Evolutionary conservation across 1,139 yeast species (phyloP).

Genomic region (Yamadazyma triangularis): DNA sequence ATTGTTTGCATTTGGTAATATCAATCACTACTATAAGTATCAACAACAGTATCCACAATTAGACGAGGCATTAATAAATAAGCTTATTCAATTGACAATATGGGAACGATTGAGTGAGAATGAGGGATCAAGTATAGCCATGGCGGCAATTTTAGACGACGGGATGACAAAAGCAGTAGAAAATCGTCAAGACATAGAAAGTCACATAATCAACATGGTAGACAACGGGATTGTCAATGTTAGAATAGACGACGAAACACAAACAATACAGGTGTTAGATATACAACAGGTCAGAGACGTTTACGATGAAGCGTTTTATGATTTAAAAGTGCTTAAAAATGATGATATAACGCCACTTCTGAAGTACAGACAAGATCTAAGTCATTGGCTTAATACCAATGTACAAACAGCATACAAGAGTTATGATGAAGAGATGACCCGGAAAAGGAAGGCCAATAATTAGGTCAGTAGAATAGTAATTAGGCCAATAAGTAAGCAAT

Average conservation of each 20-base stretch:
- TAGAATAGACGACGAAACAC: constrained; percentile 24
- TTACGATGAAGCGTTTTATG: constrained; percentile 19
- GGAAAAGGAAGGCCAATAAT: constrained; percentile 7
- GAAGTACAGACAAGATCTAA: constrained; percentile 3
- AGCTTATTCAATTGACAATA: constrained; percentile 27
- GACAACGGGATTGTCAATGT: constrained; percentile 21
- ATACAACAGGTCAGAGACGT: constrained; percentile 25
- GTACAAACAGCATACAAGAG: constrained; percentile 2
- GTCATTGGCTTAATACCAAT: constrained; percentile 5
- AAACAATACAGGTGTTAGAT: constrained; percentile 15
- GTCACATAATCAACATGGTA: constrained; percentile 13
- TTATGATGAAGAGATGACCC: background rate
- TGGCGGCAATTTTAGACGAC: constrained; percentile 11
- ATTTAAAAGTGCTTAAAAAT: constrained; percentile 18
- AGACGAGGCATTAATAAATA: constrained; percentile 12
- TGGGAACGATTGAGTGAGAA: constrained; percentile 10
- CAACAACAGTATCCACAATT: constrained; percentile 12
- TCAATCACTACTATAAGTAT: constrained; percentile 21
- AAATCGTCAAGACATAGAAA: constrained; percentile 21
- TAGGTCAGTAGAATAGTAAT: no score
- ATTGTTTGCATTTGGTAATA: constrained; percentile 36
- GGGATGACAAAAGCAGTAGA: constrained; percentile 1
- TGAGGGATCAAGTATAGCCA: constrained; percentile 14
- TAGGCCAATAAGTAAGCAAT: no score
- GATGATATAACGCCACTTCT: constrained; percentile 8